Base-by-base conservation (phyloP, 2,329 filamentous ascomycete species). In the Herpomyces periplanetae region DNA sequence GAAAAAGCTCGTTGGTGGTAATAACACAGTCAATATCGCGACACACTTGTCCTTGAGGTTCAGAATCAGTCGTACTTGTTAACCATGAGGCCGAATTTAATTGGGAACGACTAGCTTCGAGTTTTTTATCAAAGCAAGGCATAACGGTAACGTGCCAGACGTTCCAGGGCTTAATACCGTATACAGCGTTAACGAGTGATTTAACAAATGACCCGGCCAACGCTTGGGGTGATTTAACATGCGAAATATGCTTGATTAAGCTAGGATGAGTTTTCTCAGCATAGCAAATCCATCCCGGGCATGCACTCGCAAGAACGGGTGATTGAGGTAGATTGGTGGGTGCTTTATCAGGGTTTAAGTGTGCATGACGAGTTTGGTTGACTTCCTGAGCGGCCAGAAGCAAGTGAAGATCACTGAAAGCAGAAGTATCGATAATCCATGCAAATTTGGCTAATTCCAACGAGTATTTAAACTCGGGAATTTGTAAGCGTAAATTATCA, bases 101-200 rank as follows among this genome's bases (percentile, higher is more conserved):
- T 38, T 96, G 80, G 36, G 71, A 62, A 20, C 80, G 59, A 29
- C 71, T 85, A 4, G 80, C 80, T 41, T 96, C 80, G 11, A 96
- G 51, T 38, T 96, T 96, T 45, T 96, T 96, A 38, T 96, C 80
- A 36, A 96, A 91, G 37, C 80, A 96, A 9, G 80, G 80, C 80
- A 96, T 96, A 17, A 96, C 49, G 6, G 75, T 69, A 20, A 91
- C 40, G 37, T 91, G 75, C 68, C 75, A 96, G 34, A 96, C 71
- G 28, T 59, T 55, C 25, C 60, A 57, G 0, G 71, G 63, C 1
- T 60, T 39, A 18, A 88, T 56, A 13, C 54, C 54, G 25, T 73
- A 49, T 20, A 44, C 49, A 27, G 53, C 55, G 36, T 63, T 69
- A 13, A 96, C 42, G 1, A 64, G 54, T 1, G 69, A 75, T 39